Conservation (phyloP, 2,329 filamentous ascomycete genomes). For the Beauveria varroae region DNA sequence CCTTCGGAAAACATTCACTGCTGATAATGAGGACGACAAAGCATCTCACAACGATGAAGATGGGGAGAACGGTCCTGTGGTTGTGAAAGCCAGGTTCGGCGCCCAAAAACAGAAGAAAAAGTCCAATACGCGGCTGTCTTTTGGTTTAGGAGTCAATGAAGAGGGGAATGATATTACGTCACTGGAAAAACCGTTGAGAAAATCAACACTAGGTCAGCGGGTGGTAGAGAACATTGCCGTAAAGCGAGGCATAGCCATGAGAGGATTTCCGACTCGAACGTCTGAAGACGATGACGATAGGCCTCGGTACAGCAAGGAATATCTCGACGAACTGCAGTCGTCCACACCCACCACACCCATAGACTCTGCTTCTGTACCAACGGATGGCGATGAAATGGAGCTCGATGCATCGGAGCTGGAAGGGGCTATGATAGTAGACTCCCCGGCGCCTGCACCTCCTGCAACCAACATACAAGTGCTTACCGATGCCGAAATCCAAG, state of each 20-base stretch:
- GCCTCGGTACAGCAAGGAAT: conserved; percentile 79
- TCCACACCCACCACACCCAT: conserved; percentile 79
- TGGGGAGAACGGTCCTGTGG: conserved; percentile 38
- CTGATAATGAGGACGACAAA: conserved; percentile 30
- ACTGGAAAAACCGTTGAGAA: conserved; percentile 53
- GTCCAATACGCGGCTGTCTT: conserved; percentile 59
- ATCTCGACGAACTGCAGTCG: conserved; percentile 75
- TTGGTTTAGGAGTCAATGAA: conserved; percentile 54
- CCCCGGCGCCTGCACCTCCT: conserved; percentile 23
- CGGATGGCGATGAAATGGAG: conserved; percentile 43
- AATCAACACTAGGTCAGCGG: conserved; percentile 53
- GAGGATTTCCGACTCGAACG: conserved; percentile 47
- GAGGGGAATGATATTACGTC: conserved; percentile 39
- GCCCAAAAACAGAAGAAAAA: conserved; percentile 62
- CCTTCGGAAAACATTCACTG: conserved; percentile 47
- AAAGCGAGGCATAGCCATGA: conserved; percentile 43
- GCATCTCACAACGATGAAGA: conserved; percentile 31
- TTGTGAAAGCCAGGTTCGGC: conserved; percentile 40
- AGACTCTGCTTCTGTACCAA: conserved; percentile 41
- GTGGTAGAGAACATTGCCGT: conserved; percentile 59
- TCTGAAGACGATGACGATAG: conserved; percentile 56
- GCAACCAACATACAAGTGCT: conserved; percentile 50
- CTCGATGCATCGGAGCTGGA: conserved; percentile 55
- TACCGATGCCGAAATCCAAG: conserved; percentile 75
- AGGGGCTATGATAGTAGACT: conserved; percentile 57